phyloP scores from a whole-genome alignment of 805 yeast genomes.

The Nakazawaea ishiwadae region DNA sequence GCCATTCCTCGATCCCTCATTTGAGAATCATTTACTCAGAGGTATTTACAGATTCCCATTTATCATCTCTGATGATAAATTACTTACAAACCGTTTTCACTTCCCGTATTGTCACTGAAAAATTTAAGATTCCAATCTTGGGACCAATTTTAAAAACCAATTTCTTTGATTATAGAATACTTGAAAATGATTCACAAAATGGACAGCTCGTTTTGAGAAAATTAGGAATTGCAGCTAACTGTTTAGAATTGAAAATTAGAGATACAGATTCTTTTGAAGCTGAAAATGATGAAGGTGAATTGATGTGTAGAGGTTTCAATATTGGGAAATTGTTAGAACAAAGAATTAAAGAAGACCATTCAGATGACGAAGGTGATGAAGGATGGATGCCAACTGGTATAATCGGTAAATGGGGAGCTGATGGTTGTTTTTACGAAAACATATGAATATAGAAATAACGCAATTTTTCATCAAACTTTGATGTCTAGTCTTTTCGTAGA shows the following conservation, averaged over 20 bases:
- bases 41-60: slow-evolving; percentile 18
- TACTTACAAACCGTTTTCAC: slow-evolving; percentile 40
- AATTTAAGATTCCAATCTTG: slow-evolving; percentile 36
- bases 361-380: slow-evolving; percentile 37
- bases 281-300: slow-evolving; percentile 40
- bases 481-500: too few species aligned
- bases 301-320: slow-evolving; percentile 60
- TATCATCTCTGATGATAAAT: slow-evolving; percentile 24
- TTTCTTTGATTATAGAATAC: slow-evolving; percentile 54
- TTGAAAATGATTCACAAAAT: slow-evolving; percentile 24
- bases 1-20: slow-evolving; percentile 16
- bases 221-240: slow-evolving; percentile 55
- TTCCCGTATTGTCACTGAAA: slow-evolving; percentile 49
- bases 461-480: too few species aligned
- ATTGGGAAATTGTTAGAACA: slow-evolving; percentile 47
- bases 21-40: slow-evolving; percentile 40
- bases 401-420: slow-evolving; percentile 59
- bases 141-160: slow-evolving; percentile 62
- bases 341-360: slow-evolving; percentile 21
- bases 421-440: slow-evolving; percentile 63
- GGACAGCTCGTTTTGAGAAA: slow-evolving; percentile 19
- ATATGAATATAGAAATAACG: not conserved
- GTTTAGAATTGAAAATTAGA: slow-evolving; percentile 54
- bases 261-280: slow-evolving; percentile 27
- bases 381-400: slow-evolving; percentile 46